Evolutionary conservation across 164 flowering plant genomes (phyloP).

Genomic region (Liriodendron chinense): DNA sequence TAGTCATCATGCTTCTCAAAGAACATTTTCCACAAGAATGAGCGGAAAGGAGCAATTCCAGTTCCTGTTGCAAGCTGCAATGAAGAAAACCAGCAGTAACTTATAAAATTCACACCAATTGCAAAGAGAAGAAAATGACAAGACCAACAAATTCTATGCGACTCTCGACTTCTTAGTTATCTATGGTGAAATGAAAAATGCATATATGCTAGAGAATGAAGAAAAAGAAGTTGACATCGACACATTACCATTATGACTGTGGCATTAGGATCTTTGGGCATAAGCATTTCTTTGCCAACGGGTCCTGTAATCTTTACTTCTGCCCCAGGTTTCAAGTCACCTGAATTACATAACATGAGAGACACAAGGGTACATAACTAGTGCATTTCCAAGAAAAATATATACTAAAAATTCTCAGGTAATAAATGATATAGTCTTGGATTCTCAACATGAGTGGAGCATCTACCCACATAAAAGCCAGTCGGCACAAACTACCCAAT

Average conservation of each 20-base stretch:
- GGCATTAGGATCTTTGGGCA: constrained; percentile 94
- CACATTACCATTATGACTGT: constrained; percentile 74
- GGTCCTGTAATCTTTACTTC: constrained; percentile 93
- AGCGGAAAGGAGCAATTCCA: constrained; percentile 94
- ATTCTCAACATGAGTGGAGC: constrained; percentile 3
- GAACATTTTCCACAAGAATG: constrained; percentile 98
- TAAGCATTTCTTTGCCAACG: constrained; percentile 98
- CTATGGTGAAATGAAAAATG: background rate
- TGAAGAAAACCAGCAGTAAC: background rate
- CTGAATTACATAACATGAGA: constrained; percentile 26
- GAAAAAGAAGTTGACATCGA: background rate
- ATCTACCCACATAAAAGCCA: background rate
- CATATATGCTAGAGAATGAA: background rate
- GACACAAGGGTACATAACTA: background rate
- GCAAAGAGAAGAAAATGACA: background rate
- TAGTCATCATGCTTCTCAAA: constrained; percentile 95
- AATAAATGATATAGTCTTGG: background rate
- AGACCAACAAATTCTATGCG: background rate
- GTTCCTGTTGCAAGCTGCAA: constrained; percentile 96
- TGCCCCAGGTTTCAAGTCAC: constrained; percentile 91
- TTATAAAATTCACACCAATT: background rate
- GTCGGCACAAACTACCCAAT: background rate
- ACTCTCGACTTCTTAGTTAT: background rate
- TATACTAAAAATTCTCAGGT: background rate
- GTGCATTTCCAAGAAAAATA: background rate